Percentiles rank a stretch among this genome's conserved stretches.
phyloP scores from a whole-genome alignment of 306 rosid genomes.

The Canavalia gladiata region DNA sequence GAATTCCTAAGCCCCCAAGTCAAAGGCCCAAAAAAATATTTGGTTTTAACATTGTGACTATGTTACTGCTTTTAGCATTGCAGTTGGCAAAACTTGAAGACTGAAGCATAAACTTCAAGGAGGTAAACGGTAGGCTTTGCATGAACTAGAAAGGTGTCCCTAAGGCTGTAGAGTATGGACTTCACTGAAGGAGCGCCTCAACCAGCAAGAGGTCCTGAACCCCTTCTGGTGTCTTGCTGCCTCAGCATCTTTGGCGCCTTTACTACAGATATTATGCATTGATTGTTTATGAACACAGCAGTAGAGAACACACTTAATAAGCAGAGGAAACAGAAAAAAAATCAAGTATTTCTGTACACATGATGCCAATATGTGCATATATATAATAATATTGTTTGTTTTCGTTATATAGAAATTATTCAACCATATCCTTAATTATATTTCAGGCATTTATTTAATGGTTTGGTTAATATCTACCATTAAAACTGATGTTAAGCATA shows the following conservation, averaged over 20 bases:
- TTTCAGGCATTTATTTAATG: not conserved
- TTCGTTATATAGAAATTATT: not conserved
- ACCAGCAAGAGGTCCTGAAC: not conserved
- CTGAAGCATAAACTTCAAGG: not conserved
- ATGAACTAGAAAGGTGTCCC: not conserved
- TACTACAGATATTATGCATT: not conserved
- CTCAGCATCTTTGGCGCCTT: not conserved
- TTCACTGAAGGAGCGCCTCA: not conserved
- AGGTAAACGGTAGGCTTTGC: slow-evolving; percentile 1
- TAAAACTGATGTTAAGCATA: no score
- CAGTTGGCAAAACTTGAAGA: not conserved
- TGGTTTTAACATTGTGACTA: not conserved
- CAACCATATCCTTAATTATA: not conserved
- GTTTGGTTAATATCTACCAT: no score
- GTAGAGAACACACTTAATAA: not conserved
- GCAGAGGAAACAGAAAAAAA: not conserved
- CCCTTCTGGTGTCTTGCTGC: slow-evolving; percentile 25
- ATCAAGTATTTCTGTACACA: not conserved
- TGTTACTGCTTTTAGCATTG: not conserved
- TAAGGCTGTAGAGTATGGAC: not conserved
- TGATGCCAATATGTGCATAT: not conserved
- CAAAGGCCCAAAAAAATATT: slow-evolving; percentile 1
- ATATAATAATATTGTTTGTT: not conserved
- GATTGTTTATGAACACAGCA: not conserved
- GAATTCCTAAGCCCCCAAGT: not conserved